These are phyloP conservation scores for Westerdykella sp. DNA, from an alignment of 2,329 filamentous ascomycete species.

Conservation along the genomic window DNA sequence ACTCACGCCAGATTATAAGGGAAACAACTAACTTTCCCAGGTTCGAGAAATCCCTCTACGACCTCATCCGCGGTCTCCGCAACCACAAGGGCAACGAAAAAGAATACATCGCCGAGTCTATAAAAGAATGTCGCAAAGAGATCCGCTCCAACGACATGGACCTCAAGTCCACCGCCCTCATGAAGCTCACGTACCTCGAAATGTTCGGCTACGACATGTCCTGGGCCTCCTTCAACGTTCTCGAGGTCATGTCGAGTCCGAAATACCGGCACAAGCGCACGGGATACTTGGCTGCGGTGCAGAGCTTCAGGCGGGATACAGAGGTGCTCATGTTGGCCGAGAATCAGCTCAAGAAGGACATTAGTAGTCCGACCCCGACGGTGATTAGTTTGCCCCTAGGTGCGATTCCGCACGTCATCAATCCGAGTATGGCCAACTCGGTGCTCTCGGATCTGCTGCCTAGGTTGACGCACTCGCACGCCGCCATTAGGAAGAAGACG, in stretches of 20 bases:
- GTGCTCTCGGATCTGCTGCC: constrained; percentile 81
- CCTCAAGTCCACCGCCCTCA: constrained; percentile 87
- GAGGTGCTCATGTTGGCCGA: constrained; percentile 97
- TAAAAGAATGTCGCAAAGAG: constrained; percentile 93
- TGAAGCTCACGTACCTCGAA: constrained; percentile 95
- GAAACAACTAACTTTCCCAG: constrained; percentile 43
- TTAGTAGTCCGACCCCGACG: constrained; percentile 64
- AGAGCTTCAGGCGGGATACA: constrained; percentile 92
- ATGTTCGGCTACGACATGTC: constrained; percentile 99
- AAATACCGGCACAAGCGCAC: constrained; percentile 95
- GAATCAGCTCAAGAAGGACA: constrained; percentile 92
- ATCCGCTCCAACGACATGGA: constrained; percentile 94
- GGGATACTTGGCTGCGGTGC: constrained; percentile 88
- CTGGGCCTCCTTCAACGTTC: constrained; percentile 96
- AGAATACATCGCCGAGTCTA: constrained; percentile 86
- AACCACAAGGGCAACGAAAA: constrained; percentile 94
- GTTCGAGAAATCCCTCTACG: constrained; percentile 99
- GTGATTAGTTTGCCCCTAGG: constrained; percentile 80
- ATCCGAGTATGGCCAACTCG: constrained; percentile 83
- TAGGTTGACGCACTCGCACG: constrained; percentile 76
- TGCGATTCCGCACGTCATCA: constrained; percentile 92
- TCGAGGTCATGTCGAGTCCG: constrained; percentile 95
- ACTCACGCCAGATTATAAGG: too few species aligned
- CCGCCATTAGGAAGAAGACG: constrained; percentile 88
- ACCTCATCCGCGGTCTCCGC: constrained; percentile 92